Base-by-base conservation (phyloP, 345 rosid species). In the Syzygium aromaticum region DNA sequence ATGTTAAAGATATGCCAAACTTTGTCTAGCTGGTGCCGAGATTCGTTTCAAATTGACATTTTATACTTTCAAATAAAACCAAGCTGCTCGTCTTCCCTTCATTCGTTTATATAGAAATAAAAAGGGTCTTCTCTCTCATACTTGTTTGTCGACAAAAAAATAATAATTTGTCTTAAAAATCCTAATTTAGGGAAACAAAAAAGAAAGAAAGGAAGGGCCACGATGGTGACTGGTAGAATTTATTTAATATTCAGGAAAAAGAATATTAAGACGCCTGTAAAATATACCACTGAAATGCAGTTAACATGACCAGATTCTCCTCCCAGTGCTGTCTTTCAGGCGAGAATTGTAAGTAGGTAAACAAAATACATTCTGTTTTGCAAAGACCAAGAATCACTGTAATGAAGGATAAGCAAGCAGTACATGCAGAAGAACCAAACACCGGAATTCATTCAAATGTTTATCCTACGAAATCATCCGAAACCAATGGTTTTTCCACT, bases 141-240 rank as follows among this genome's bases (percentile, higher is more conserved):
- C 22, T 64, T 61, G 73, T 61, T 61, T n/a, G 67, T 63, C 2
- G 1, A 30, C 3, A 64, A 30, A 28, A 54, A 64, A 7, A 12
- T 0, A 64, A 13, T 1, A 13, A 1, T n/a, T 64, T 64, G 0
- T 30, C 6, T 7, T 64, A 3, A 64, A 54, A 64, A 30, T 64
- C 22, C 40, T 7, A 63, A 15, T 0, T 28, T 59, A 59, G 30
- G 11, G 11, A 27, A 0, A 2, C 13, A 25, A 52, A 12, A 52
- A 12, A 12, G 13, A 52, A 61, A n/a, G 7, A 28, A n/a, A n/a
- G 38, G 3, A 61, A 54, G 2, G 38, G 8, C 73, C 77, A 28
- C 1, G 19, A n/a, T 63, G 33, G 33, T n/a, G 2, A 63, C 73
- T 16, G 3, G 40, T 56, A 56, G n/a, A 56, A 56, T 56, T 22